Conservation (phyloP, 129 eudicot species). For the Glebionis coronaria region DNA sequence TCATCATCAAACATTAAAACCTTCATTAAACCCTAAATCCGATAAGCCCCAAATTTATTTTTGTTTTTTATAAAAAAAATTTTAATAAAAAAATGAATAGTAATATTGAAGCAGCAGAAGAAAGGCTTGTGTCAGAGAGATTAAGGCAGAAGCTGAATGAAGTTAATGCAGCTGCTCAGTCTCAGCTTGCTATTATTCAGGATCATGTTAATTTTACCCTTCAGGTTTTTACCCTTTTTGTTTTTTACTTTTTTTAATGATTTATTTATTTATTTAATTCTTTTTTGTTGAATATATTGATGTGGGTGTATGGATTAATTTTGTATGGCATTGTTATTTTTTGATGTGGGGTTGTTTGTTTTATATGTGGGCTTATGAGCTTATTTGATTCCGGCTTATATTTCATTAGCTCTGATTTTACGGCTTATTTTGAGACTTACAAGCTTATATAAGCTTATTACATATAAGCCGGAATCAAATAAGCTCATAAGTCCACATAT, state of each 20-base stretch:
- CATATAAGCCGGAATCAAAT: too few relatives aligned
- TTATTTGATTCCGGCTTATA: too few relatives aligned
- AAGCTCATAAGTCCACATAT: too few relatives aligned
- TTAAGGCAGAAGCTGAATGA: conserved; percentile 70
- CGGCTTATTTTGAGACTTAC: too few relatives aligned
- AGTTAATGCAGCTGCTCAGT: conserved; percentile 69
- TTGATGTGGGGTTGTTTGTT: too few relatives aligned
- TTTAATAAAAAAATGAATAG: conserved; percentile 45
- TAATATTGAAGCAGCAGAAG: conserved; percentile 64
- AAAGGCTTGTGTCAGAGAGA: conserved; percentile 58
- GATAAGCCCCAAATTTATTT: conserved; percentile 11
- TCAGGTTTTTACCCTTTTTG: conserved; percentile 42
- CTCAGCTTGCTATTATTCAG: conserved; percentile 57
- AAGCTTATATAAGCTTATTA: too few relatives aligned
- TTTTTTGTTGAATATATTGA: not conserved
- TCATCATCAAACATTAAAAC: conserved; percentile 15
- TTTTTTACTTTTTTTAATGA: not conserved
- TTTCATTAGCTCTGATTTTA: too few relatives aligned
- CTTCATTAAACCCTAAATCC: conserved; percentile 24
- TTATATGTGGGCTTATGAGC: too few relatives aligned
- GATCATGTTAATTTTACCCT: conserved; percentile 89
- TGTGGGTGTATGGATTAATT: too few relatives aligned
- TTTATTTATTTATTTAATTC: not conserved
- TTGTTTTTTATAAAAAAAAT: not conserved
- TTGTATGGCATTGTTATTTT: too few relatives aligned